Base-by-base conservation (phyloP, 2,329 filamentous ascomycete species). In the Penicillium sp. region DNA sequence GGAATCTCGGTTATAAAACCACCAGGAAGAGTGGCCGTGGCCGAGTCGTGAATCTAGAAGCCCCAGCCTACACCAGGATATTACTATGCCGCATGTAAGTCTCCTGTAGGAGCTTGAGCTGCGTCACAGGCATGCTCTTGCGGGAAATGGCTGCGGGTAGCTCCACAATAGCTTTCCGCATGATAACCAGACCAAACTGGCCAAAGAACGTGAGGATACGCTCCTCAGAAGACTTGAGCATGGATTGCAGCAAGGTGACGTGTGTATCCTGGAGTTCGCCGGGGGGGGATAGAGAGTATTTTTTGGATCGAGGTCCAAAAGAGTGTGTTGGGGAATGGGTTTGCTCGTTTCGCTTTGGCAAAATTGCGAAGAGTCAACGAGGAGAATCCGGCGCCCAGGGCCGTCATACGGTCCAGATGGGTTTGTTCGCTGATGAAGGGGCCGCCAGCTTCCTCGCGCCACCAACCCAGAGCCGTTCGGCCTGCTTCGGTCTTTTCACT, bases 341-440 rank as follows among this genome's bases (percentile, higher is more conserved):
- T 92, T 42, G 76, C 78, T 58, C 85, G 85, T 36, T 79, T 77
- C 1, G 85, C 83, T 58, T 83, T 86, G 57, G 83, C 83, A 66
- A 95, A 96, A 69, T 95, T 90, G 44, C 93, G 85, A 8, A 96
- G 78, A 1, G 90, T 85, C 34, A 97, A 79, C 1, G 92, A 85
- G 0, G 91, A 89, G 66, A 88, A 99, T 0, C 93, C 93, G 3
- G 88, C 87, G 1, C 85, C 90, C 0, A 96, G 78, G 0, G 91
- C 93, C 4, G 84, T 86, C 87, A 95, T 93, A 53, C 88, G 84
- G 68, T 92, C 87, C 61, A 84, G 83, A 72, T 96, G 91, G n/a
- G 77, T 76, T 68, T 90, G 85, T 62, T 89, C 85, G 1, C 79
- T 75, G 53, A 88, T 78, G 77, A 82, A 93, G 6, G 74, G 73